Evolutionary conservation across 2,329 filamentous ascomycete genomes (phyloP), one percentile per base, ranked within the genome.

Genomic region (Chrysoporthe puriensis): DNA sequence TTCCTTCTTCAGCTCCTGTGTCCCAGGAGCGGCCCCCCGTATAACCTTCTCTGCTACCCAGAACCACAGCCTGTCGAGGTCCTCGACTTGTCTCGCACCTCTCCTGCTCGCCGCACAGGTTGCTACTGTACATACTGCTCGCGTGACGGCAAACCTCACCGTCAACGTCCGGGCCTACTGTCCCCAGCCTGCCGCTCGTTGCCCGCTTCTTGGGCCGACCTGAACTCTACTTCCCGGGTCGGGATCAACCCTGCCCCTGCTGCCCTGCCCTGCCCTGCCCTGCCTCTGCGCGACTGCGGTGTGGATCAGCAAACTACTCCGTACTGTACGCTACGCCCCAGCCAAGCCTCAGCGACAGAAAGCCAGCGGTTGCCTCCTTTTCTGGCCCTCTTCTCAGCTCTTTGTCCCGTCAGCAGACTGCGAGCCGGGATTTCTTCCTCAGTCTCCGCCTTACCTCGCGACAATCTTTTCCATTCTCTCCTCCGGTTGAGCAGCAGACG

Each of bases 281-380:
- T 57, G 50, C 14, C 16, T 34, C 52, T 34, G 3, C 58, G 42
- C 58, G 43, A 48, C 42, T 46, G 54, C 43, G 43, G 58, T 61
- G 58, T 61, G 58, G 58, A 61, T 26, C 58, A 48, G 58, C 58
- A 61, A 32, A 32, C 58, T 48, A 43, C 43, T 61, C 40, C 58
- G 14, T 61, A 34, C 58, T 43, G 7, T 61, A 34, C 58, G 43
- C 58, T 61, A 58, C 56, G 34, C 34, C 56, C 56, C 56, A 60
- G 50, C 50, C 50, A 42, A 44, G 57, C 57, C 58, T 43, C 26
- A 26, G 26, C 26, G 26, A 26, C 26, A 26, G 14, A 44, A 16
- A 48, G 21, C 58, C 58, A 61, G 58, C 58, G 58, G 58, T 61
- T 44, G 43, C 58, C 58, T 61, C 58, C 58, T 61, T 61, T 61